Base-by-base conservation (phyloP, 2,329 filamentous ascomycete species). In the Diaporthe amygdali region DNA sequence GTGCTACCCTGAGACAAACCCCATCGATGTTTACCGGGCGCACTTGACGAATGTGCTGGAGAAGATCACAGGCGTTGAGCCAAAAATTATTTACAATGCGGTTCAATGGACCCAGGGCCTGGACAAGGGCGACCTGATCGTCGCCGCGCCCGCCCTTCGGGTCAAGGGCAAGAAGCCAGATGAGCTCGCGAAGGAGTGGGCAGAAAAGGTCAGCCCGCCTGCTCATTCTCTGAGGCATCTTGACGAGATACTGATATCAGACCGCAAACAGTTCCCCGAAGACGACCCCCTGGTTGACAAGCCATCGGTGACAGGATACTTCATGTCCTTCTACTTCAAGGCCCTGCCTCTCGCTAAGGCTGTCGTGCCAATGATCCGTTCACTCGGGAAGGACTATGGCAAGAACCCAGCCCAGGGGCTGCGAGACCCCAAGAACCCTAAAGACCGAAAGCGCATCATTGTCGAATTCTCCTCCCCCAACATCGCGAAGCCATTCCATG, bases 391-490 rank as follows among this genome's bases (percentile, higher is more conserved):
- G 12, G 82, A 85, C 27, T 97, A 89, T 78, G 94, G 94, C 73
- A 87, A 86, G 79, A 92, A 94, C 82, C 84, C 84, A 70, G 84
- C 84, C 49, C 79, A 89, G 25, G 91, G 90, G 3, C 82, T 90
- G 84, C 87, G 86, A 74, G 90, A 94, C 77, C 86, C 88, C 46
- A 82, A 85, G 27, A 87, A 94, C 77, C 86, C 89, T 9, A 84
- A 87, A 71, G 90, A 88, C 73, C 85, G 85, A 76, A 94, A 94
- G 85, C 88, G 87, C 72, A 88, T 90, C 49, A 89, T 96, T 66
- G 88, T 96, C 76, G 94, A 96, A 78, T 96, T 96, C 81, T 94
- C 92, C 9, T 95, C 92, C 9, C 94, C 94, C 64, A 96, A 96
- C 80, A 95, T 96, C 72, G 94, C 94, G 55, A 96, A 96, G 82